Evolutionary conservation across 2,329 filamentous ascomycete genomes (phyloP).

Genomic region (Diaporthe caulivora): DNA sequence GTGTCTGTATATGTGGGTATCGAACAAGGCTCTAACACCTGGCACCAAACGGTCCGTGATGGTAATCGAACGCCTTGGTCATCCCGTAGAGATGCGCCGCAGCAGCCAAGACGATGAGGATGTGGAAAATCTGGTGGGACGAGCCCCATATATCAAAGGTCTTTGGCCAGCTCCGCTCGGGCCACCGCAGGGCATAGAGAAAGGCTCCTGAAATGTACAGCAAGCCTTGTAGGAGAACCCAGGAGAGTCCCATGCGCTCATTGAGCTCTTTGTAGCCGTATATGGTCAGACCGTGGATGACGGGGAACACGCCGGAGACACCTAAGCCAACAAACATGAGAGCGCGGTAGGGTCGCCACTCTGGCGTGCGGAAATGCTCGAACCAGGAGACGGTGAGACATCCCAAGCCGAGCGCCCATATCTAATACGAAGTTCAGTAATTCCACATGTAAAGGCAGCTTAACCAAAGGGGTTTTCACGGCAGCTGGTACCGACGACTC

Average conservation of each 20-base stretch:
- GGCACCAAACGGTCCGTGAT: slow-evolving; percentile 73
- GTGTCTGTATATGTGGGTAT: background rate
- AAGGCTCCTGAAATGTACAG: slow-evolving; percentile 89
- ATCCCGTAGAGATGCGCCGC: slow-evolving; percentile 85
- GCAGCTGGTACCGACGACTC: background rate
- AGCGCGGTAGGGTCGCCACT: slow-evolving; percentile 86
- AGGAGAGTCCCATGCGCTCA: slow-evolving; percentile 81
- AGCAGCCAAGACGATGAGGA: slow-evolving; percentile 87
- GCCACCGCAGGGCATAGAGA: slow-evolving; percentile 89
- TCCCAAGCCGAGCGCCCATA: slow-evolving; percentile 79
- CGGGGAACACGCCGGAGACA: slow-evolving; percentile 83
- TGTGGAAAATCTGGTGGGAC: slow-evolving; percentile 96
- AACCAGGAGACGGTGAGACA: slow-evolving; percentile 83
- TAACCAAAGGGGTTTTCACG: background rate
- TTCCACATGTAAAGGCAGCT: background rate
- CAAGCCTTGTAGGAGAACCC: slow-evolving; percentile 82
- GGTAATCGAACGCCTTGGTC: slow-evolving; percentile 86
- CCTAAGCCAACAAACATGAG: slow-evolving; percentile 92
- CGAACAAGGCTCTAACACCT: slow-evolving; percentile 55
- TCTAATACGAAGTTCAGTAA: slow-evolving; percentile 62
- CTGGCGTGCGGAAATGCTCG: slow-evolving; percentile 85
- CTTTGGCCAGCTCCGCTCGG: slow-evolving; percentile 83
- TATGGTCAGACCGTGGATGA: slow-evolving; percentile 79
- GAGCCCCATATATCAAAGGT: slow-evolving; percentile 91
- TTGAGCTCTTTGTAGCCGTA: slow-evolving; percentile 77